Conservation (phyloP, 345 rosid genomes). For the Eucalyptus marginata region DNA sequence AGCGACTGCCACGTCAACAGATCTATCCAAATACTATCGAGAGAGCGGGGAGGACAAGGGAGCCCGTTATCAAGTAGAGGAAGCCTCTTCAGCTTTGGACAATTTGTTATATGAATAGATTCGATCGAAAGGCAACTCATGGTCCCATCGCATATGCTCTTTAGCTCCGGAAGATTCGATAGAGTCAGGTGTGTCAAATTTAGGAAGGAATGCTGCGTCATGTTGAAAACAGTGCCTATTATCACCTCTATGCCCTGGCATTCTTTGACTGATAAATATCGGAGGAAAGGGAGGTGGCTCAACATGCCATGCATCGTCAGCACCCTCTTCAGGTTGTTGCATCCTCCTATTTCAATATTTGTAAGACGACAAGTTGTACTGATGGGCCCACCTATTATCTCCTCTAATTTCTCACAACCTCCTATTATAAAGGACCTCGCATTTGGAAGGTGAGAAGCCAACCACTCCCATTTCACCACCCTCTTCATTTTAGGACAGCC, state of each 20-base stretch:
- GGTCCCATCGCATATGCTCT: background rate
- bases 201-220: too few relatives aligned
- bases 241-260: too few relatives aligned
- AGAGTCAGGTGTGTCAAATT: too few relatives aligned
- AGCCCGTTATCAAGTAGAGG: background rate
- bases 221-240: too few relatives aligned
- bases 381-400: background rate
- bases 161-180: too few relatives aligned
- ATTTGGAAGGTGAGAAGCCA: too few relatives aligned
- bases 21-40: background rate
- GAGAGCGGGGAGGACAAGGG: too few relatives aligned
- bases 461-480: too few relatives aligned
- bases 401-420: background rate
- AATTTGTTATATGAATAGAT: fast-evolving
- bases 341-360: background rate
- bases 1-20: background rate
- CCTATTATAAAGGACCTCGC: too few relatives aligned
- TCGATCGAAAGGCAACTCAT: background rate
- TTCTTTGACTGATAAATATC: background rate
- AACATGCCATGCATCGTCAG: background rate
- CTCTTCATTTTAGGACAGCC: too few relatives aligned
- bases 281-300: background rate
- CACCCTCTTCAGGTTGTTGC: background rate
- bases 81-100: background rate
- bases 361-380: background rate